Base-by-base conservation (phyloP, 768 basidiomycete genomes). In the Tremella yokohamensis region DNA sequence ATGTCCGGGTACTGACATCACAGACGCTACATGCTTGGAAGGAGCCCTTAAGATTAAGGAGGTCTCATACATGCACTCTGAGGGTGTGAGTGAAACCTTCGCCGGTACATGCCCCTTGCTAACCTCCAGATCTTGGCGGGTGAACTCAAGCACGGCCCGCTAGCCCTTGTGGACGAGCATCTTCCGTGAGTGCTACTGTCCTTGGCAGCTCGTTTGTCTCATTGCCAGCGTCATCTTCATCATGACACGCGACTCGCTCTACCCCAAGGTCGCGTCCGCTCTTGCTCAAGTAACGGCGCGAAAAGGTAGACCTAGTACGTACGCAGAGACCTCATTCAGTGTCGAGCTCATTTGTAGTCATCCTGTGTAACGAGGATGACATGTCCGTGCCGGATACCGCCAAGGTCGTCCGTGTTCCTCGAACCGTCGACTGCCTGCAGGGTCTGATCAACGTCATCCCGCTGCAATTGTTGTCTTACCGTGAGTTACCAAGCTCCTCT, bases 1-100 rank as follows among this genome's bases (percentile, higher is more conserved):
- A 18, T 16, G 6, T 4, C 56, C 11, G 26, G 24, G 25, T 24
- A 29, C 15, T 55, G 6, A 37, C 12, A 7, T 37, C 24, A 62
- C 22, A 77, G 85, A 94, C 66, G 96, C 96, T 7, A 99, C 96
- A 7, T 98, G 94, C 78, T 82, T 99, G 48, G 96, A 99, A 77
- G 96, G 93, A 56, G 96, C 96, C 7, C 80, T 99, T 70, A 99
- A 99, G 82, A 98, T 99, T 81, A 99, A 99, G 81, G 96, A 98
- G 82, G 93, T 97, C 77, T 89, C 88, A 56, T 97, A 97, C 80
- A 79, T 78, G 74, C 79, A 80, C 65, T 75, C 70, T 42, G 79
- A 80, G 68, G 79, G 79, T 77, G 68, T 62, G 78, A 62, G 74
- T 57, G 60, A 38, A 12, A 42, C 52, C 29, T 53, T 34, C 37